Base-by-base conservation (phyloP, 2,329 filamentous ascomycete genomes). In the Ceratocystis eucalypticola region DNA sequence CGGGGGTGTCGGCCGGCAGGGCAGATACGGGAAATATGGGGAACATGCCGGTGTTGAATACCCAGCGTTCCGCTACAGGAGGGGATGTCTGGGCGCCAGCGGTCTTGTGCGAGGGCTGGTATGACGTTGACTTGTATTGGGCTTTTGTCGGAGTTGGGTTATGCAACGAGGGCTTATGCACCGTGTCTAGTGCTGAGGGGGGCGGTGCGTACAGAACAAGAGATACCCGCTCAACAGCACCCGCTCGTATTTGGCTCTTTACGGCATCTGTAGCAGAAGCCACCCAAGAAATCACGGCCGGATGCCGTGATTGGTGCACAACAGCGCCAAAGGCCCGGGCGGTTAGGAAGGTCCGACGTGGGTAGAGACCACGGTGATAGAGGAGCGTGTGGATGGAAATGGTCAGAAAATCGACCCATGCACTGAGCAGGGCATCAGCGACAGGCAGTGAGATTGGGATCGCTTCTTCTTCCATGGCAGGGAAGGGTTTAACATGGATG, bases 361-460 rank as follows among this genome's bases (percentile, higher is more conserved):
- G 91, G 75, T 96, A 96, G 72, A 96, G 84, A 68, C 76, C 76
- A 71, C 92, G 88, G 72, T 94, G 85, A 78, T 86, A 93, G 70
- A 96, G 84, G 71, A 96, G 86, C 68, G 90, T 89, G 79, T 96
- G 92, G 69, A 93, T 84, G 71, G 88, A 84, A 69, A 93, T 85
- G 68, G 86, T 89, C 66, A 96, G 83, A 77, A 96, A 96, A 72
- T 86, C 84, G 69, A 83, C 84, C 76, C 96, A 92, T 64, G 86
- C 83, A 67, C 80, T 77, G 70, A 92, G 81, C 70, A 92, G 83
- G 64, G 74, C 78, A 74, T 74, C 80, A 72, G 77, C 84, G 77
- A 78, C 72, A 22, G 73, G 69, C 8, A 74, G 69, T 25, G 76
- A 70, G 68, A 80, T 70, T 57, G 71, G 62, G 3, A 67, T 65